Percentiles rank a stretch among this genome's conserved stretches.
Conservation (phyloP, 2,329 filamentous ascomycete genomes). For the Cladosporium sp. region DNA sequence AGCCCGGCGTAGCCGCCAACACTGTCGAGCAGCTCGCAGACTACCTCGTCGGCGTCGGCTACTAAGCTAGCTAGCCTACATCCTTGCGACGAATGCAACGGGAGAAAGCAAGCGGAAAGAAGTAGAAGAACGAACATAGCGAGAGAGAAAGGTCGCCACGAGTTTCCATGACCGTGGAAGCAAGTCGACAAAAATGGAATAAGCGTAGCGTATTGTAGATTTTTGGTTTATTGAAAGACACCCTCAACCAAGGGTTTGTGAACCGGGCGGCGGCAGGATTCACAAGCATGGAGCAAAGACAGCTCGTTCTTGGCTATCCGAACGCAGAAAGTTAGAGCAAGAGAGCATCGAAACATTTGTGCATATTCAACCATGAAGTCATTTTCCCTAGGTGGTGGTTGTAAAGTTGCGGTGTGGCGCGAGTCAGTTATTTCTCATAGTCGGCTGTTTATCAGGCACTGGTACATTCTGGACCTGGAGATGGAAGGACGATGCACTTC, state of each 20-base stretch:
- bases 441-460: neutral
- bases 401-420: conserved; percentile 1
- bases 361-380: conserved; percentile 8
- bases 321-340: neutral
- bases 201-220: conserved; percentile 4
- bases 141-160: neutral
- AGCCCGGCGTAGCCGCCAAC: conserved; percentile 73
- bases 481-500: neutral
- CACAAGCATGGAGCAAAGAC: neutral
- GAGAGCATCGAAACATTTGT: conserved; percentile 6
- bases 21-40: conserved; percentile 82
- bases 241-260: neutral
- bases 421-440: neutral
- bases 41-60: conserved; percentile 77
- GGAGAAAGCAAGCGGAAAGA: neutral
- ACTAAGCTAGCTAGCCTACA: conserved; percentile 51
- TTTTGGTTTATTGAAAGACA: neutral
- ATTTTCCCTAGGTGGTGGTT: neutral
- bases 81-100: neutral
- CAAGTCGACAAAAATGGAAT: neutral
- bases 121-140: neutral
- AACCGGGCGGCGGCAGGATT: neutral
- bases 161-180: neutral
- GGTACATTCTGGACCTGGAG: neutral
- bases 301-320: neutral